These are phyloP conservation scores for Glycyrrhiza uralensis DNA, from an alignment of 306 rosid species.

Conservation along the genomic window DNA sequence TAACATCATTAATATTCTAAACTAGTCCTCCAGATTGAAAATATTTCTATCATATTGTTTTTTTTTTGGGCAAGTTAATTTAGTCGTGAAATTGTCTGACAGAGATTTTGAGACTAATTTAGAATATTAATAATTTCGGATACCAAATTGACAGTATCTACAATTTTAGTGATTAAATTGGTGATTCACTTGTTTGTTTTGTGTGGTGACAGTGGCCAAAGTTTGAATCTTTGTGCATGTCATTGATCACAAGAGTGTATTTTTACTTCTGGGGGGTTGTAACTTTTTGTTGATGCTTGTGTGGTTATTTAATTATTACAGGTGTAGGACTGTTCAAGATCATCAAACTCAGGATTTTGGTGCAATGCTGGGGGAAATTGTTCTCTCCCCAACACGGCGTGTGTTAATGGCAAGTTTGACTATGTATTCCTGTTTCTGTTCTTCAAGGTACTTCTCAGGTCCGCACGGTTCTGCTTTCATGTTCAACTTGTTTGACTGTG, in stretches of 20 bases:
- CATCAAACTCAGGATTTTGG: constrained; percentile 45
- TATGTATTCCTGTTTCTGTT: constrained; percentile 49
- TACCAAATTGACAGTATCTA: too few species aligned
- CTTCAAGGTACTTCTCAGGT: constrained; percentile 98
- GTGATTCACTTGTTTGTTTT: too few species aligned
- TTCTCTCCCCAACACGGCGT: constrained; percentile 56
- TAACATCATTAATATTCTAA: too few species aligned
- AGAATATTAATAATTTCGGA: too few species aligned
- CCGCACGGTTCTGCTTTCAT: constrained; percentile 56
- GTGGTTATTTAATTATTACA: constrained; percentile 15
- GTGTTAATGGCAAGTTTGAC: constrained; percentile 61
- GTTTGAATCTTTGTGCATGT: constrained; percentile 6
- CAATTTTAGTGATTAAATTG: too few species aligned
- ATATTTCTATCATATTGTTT: too few species aligned
- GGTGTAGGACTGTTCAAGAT: constrained; percentile 40
- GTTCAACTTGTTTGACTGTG: constrained; percentile 26
- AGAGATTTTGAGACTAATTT: too few species aligned
- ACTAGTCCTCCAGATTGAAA: too few species aligned
- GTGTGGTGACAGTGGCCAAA: not conserved
- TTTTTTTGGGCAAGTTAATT: too few species aligned
- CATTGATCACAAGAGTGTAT: not conserved
- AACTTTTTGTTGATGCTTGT: not conserved
- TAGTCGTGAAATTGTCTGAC: too few species aligned
- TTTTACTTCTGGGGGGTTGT: constrained; percentile 14
- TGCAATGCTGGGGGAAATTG: constrained; percentile 27